Evolutionary conservation across 352 stramenopile genomes (phyloP), one percentile per base, ranked within the genome.

Genomic region (Phytophthora pini): DNA sequence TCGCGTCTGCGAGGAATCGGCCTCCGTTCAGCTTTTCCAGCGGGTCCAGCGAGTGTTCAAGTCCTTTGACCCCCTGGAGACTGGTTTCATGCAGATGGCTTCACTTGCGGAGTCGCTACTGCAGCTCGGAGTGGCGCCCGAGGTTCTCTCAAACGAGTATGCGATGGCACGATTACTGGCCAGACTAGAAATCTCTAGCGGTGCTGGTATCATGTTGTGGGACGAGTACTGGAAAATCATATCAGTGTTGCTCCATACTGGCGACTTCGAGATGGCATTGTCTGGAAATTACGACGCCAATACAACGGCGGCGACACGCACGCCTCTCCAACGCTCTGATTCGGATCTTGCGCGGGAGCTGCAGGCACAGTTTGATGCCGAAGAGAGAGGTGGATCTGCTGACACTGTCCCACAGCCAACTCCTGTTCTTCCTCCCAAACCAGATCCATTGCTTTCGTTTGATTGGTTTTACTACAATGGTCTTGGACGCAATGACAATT

Each of bases 211-310:
- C 55, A 84, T 98, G 54, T 67, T 98, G 9, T 98, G 92, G 93
- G 89, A 97, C 49, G 89, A 97, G 56, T 97, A 96, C 60, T 98
- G 93, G 93, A 95, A 92, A 48, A 76, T 84, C 13, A 70, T 92
- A 3, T 96, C 83, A 27, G 79, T 94, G 39, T 49, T 95, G 24
- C 47, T 95, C n/a, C 72, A 92, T 39, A 92, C 85, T 2, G 75
- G 69, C 12, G 79, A 94, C 56, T 62, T 94, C 9, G 79, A 94
- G 39, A 61, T 90, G 13, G 83, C 85, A 15, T 43, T 94, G 20
- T 83, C 73, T 12, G 85, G 82, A 6, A 62, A 78, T 17, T 87
- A 87, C 49, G 46, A 69, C 7, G 36, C 55, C 2, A 58, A 56
- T 31, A 24, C 24, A 13, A 39, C 32, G 24, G 15, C 47, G 6